Conservation (phyloP, 352 stramenopile species). For the Globisporangium mamillatum region DNA sequence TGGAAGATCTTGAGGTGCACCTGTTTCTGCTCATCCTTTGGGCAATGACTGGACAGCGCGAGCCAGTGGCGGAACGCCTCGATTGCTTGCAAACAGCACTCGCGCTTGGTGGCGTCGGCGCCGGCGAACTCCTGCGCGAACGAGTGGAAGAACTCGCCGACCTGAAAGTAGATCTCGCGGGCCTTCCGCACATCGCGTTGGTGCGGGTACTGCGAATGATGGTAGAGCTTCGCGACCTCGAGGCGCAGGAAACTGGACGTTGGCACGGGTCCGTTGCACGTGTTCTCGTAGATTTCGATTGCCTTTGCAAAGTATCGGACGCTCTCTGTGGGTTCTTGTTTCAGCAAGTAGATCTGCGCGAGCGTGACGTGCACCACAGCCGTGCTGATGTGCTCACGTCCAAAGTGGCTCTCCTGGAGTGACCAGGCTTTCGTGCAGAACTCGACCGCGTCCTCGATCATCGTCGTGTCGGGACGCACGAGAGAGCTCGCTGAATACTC, state of each 20-base stretch:
- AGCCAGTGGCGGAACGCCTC: slow-evolving; percentile 57
- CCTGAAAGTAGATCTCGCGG: slow-evolving; percentile 27
- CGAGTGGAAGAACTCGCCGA: slow-evolving; percentile 56
- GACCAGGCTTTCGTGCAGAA: slow-evolving; percentile 63
- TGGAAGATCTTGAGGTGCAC: slow-evolving; percentile 45
- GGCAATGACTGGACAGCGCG: slow-evolving; percentile 16
- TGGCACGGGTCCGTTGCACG: slow-evolving; percentile 54
- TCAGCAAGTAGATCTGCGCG: slow-evolving; percentile 49
- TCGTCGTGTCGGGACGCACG: slow-evolving; percentile 22
- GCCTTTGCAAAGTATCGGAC: slow-evolving; percentile 45
- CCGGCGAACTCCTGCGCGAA: slow-evolving; percentile 56
- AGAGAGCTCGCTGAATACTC: slow-evolving; percentile 34
- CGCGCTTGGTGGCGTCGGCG: slow-evolving; percentile 47
- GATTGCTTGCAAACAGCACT: slow-evolving; percentile 57
- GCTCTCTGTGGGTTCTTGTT: slow-evolving; percentile 34
- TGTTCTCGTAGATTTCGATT: slow-evolving; percentile 50
- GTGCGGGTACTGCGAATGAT: slow-evolving; percentile 28
- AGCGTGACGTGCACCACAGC: slow-evolving; percentile 49
- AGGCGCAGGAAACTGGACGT: slow-evolving; percentile 56
- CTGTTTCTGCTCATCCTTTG: slow-evolving; percentile 34
- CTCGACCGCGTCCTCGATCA: slow-evolving; percentile 67
- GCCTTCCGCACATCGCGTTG: slow-evolving; percentile 16
- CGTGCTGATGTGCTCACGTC: slow-evolving; percentile 52
- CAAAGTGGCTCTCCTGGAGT: slow-evolving; percentile 45
- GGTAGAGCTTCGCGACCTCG: slow-evolving; percentile 55